Base-by-base conservation (phyloP, 2,329 filamentous ascomycete genomes). In the Phoma sp. region DNA sequence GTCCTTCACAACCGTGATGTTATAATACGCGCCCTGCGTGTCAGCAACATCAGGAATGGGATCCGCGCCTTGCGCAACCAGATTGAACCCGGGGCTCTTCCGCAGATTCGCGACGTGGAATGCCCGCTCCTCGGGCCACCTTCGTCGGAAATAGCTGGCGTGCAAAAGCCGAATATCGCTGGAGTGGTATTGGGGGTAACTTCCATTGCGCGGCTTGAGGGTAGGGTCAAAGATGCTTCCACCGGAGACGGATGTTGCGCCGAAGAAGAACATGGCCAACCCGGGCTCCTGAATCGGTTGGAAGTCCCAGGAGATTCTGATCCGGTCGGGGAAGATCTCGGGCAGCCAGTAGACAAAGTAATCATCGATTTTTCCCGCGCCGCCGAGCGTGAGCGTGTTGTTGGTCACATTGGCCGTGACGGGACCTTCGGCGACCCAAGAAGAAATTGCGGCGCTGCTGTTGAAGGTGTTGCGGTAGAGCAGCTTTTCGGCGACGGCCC, bases 241-340 rank as follows among this genome's bases (percentile, higher is more conserved):
- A 13, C 65, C 65, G 24, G 58, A 56, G 22, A 66, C 57, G 2
- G 69, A 62, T 8, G 67, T 60, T 24, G 69, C 71, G 44, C 68
- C 70, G 55, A 74, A 74, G 61, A 74, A 74, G 59, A 74, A 67
- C 67, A 74, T 72, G 36, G 71, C 71, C 7, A 74, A 63, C 4
- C 71, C 71, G 2, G 70, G 71, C 51, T 74, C 71, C 32, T 63
- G 55, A 36, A 63, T 57, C 2, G 71, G 67, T 8, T 64, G 65
- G 53, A 74, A 74, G 6, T 74, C 70, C 70, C 69, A 74, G 4
- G 63, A 69, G 32, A 74, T 63, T 41, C 70, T 69, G 43, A 74
- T 71, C 25, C 61, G 60, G 43, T 70, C 67, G 9, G 69, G 69
- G 48, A 74, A 72, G 12, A 70, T 56, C 49, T 74, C 67, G 8